A percentile compares a stretch with the other conserved stretches of the same genome.
Evolutionary conservation across 1,284 basidiomycete species (phyloP).

Genomic region (Austroboletus niveus): DNA sequence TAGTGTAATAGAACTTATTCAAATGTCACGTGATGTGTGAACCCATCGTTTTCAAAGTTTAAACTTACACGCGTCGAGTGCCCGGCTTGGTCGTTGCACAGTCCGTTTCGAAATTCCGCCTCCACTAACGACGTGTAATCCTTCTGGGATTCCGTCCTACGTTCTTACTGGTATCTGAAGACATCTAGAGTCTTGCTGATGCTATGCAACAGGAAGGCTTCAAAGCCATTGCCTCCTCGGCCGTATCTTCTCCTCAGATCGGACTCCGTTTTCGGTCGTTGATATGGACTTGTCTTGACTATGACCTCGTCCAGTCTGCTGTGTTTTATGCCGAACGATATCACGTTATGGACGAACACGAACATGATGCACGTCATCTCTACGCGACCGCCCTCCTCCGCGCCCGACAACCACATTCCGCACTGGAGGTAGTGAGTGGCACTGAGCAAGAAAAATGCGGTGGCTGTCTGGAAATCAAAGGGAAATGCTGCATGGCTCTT

Average conservation of each 20-base stretch:
- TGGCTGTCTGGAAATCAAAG: slow-evolving; percentile 77
- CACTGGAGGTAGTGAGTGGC: slow-evolving; percentile 66
- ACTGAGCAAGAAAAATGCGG: slow-evolving; percentile 59
- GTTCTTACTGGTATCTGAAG: slow-evolving; percentile 16
- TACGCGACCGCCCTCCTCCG: slow-evolving; percentile 78
- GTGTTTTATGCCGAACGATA: slow-evolving; percentile 83
- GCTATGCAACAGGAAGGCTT: slow-evolving; percentile 47
- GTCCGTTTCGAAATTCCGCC: slow-evolving; percentile 25
- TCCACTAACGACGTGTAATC: slow-evolving; percentile 6
- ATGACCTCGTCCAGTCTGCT: slow-evolving; percentile 70
- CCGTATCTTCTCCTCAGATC: slow-evolving; percentile 50
- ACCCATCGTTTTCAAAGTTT: slow-evolving; percentile 18
- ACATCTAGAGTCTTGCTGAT: slow-evolving; percentile 29
- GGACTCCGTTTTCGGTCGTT: slow-evolving; percentile 65
- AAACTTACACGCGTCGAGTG: slow-evolving; percentile 25
- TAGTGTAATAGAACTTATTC: not conserved
- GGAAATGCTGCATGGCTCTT: slow-evolving; percentile 71
- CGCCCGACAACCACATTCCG: slow-evolving; percentile 75
- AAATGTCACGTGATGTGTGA: slow-evolving; percentile 29
- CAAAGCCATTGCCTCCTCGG: slow-evolving; percentile 35
- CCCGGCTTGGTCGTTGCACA: slow-evolving; percentile 7
- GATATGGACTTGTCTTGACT: slow-evolving; percentile 77
- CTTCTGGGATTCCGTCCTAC: slow-evolving; percentile 9
- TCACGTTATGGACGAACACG: slow-evolving; percentile 60
- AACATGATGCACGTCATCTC: slow-evolving; percentile 82